Conservation (phyloP, 495 filamentous ascomycete genomes). For the Bacidia rubella region DNA sequence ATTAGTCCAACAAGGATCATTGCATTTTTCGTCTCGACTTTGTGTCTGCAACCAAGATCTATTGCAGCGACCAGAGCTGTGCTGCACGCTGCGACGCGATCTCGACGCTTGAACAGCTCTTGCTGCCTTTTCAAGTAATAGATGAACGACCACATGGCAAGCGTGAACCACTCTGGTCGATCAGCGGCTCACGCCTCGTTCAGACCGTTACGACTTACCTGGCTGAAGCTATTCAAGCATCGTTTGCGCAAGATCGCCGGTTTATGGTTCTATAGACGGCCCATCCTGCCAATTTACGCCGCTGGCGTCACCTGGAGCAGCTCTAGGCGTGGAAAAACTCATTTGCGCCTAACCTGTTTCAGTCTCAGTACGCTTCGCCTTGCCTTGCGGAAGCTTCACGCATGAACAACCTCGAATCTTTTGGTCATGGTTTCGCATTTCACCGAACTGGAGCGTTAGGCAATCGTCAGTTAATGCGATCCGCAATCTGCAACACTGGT, state of each 20-base stretch:
- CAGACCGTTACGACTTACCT: conserved; percentile 1
- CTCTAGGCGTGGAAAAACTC: not conserved
- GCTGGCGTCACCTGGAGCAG: not conserved
- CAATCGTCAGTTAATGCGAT: too few relatives aligned
- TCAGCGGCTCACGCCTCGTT: not conserved
- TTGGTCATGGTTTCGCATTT: not conserved
- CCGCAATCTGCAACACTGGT: too few relatives aligned
- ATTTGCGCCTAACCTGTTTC: not conserved
- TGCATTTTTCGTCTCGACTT: not conserved
- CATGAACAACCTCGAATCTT: not conserved
- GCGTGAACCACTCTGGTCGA: not conserved
- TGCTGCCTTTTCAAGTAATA: not conserved
- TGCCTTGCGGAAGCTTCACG: not conserved
- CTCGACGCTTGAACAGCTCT: not conserved
- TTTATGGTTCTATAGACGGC: not conserved
- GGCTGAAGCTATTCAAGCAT: not conserved
- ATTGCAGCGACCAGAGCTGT: not conserved
- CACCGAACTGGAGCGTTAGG: not conserved
- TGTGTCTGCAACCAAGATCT: not conserved
- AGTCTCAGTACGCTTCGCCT: not conserved
- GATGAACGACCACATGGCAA: conserved; percentile 3
- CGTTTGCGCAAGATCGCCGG: not conserved
- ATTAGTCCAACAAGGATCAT: not conserved
- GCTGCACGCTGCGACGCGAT: not conserved
- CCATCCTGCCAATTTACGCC: too few relatives aligned